Percentiles rank a stretch among this genome's conserved stretches.
Evolutionary conservation across 2,329 filamentous ascomycete genomes (phyloP).

Genomic region (Cadophora malorum): DNA sequence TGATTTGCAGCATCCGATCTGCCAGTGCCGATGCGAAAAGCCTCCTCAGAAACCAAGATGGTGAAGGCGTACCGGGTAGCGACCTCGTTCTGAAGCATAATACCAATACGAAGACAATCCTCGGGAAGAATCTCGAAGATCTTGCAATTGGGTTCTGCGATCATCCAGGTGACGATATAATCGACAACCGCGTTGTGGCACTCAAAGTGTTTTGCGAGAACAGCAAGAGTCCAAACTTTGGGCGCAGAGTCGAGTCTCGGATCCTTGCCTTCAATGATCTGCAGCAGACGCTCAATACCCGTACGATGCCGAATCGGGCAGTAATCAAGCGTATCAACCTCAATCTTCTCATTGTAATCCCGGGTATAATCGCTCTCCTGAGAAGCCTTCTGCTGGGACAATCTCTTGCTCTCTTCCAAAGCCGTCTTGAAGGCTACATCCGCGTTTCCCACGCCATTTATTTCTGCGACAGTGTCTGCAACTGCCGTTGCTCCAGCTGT

Average conservation of each 20-base stretch:
- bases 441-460: not conserved
- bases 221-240: slow-evolving; percentile 71
- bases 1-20: not conserved
- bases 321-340: slow-evolving; percentile 59
- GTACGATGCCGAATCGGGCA: slow-evolving; percentile 67
- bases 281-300: slow-evolving; percentile 67
- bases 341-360: slow-evolving; percentile 10
- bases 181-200: slow-evolving; percentile 54
- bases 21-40: slow-evolving; percentile 47
- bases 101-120: slow-evolving; percentile 63
- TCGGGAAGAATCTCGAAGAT: slow-evolving; percentile 71
- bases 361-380: not conserved
- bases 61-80: slow-evolving; percentile 59
- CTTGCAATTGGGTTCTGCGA: slow-evolving; percentile 57
- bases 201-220: slow-evolving; percentile 65
- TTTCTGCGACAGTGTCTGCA: not conserved
- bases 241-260: slow-evolving; percentile 67
- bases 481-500: not conserved
- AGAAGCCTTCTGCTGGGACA: not conserved
- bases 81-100: slow-evolving; percentile 51
- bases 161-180: slow-evolving; percentile 64
- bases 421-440: not conserved
- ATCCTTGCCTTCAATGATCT: slow-evolving; percentile 60
- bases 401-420: slow-evolving; percentile 8
- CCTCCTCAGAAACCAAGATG: slow-evolving; percentile 68